Base-by-base conservation (phyloP, 106 monocot genomes). In the Acorus gramineus region DNA sequence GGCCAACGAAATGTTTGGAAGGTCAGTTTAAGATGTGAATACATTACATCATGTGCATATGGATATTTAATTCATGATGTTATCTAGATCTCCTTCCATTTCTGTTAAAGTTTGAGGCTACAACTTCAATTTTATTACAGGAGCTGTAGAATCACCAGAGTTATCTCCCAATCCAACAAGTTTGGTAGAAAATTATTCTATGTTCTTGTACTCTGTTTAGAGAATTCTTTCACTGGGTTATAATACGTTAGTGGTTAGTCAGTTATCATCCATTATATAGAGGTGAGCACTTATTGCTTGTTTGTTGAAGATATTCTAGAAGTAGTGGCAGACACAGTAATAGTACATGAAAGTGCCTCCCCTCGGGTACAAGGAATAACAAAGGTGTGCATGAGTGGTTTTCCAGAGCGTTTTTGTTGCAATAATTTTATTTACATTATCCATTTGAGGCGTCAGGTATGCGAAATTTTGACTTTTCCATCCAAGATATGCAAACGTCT, bases 231-330 rank as follows among this genome's bases (percentile, higher is more conserved):
- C 28, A 28, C 28, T 28, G 28, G 28, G 28, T 28, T 45, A 46
- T 8, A 14, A 42, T 13, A 45, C n/a, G 11, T 4, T 13, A 7
- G 57, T 10, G 42, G 11, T 56, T n/a, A 11, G 4, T n/a, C 5
- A 47, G 46, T 8, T 60, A 47, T 43, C 70, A 47, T 11, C 42
- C 55, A 7, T 65, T 44, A 63, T 72, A 6, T 62, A 14, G 60
- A 88, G 93, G 93, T 93, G 60, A 93, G 85, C 70, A 93, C 88
- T 42, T 93, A 85, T 43, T 78, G 60, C 11, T 71, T 93, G 61
- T 71, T 82, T 49, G 79, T 93, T 46, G 87, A 93, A 58, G 85
- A 93, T 71, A 69, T 93, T 44, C 73, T 87, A 46, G 87, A 88
- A 53, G 82, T 88, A 14, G 65, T 78, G 7, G 66, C 84, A 43